phyloP scores from a whole-genome alignment of 2,329 filamentous ascomycete species.

The Metarhizium humberi region DNA sequence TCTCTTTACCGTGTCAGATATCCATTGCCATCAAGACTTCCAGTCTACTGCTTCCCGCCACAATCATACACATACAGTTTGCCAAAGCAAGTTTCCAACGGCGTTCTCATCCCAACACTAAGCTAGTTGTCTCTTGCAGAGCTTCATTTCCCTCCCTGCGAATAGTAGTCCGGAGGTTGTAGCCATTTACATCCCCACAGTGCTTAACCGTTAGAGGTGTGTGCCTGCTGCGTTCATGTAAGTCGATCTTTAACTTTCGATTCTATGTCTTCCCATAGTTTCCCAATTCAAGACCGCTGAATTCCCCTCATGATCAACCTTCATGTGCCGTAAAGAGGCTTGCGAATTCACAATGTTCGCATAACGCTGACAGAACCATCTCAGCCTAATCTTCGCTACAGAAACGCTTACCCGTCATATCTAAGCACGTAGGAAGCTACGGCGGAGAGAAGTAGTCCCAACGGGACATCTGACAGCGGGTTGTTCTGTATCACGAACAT shows the following conservation, averaged over 20 bases:
- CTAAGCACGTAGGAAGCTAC: not conserved
- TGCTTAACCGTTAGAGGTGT: constrained; percentile 5
- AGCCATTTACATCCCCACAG: constrained; percentile 3
- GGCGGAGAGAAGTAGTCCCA: not conserved
- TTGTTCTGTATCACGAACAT: constrained; percentile 12
- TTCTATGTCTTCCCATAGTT: not conserved
- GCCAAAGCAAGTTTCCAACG: constrained; percentile 2
- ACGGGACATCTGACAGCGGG: constrained; percentile 4
- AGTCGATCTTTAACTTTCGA: not conserved
- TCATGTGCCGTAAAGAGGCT: not conserved
- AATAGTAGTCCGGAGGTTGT: constrained; percentile 12
- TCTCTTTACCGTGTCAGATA: constrained; percentile 3
- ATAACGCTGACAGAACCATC: not conserved
- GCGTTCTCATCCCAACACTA: not conserved
- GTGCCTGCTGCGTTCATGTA: not conserved
- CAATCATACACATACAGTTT: not conserved
- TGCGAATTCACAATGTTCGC: not conserved
- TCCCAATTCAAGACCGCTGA: not conserved
- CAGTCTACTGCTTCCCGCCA: constrained; percentile 10
- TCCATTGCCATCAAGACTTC: constrained; percentile 4
- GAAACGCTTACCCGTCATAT: not conserved
- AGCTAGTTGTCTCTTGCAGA: constrained; percentile 9
- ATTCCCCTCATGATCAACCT: not conserved
- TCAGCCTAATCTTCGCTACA: not conserved
- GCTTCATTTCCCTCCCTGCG: constrained; percentile 14